Base-by-base conservation (phyloP, 208 protist species). In the Lotmaria passim region DNA sequence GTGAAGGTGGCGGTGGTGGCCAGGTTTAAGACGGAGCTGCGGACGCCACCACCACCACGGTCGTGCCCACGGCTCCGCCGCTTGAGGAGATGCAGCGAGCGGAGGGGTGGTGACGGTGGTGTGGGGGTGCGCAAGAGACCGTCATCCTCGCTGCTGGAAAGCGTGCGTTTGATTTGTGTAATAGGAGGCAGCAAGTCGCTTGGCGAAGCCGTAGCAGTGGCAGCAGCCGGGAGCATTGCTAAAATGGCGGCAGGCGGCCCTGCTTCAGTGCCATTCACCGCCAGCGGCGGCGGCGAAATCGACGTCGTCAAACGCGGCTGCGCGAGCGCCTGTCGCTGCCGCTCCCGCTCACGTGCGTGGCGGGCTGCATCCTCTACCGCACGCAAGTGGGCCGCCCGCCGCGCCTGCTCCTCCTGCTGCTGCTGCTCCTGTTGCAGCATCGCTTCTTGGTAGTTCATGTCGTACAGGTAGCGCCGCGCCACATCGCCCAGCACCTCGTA, bases 401-500 rank as follows among this genome's bases (percentile, higher is more conserved):
- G 65, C 47, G 41, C 48, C 69, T 26, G 55, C 33, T 73, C 69
- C 62, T 76, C 71, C 50, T 44, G 51, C n/a, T 60, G 46, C 41
- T 64, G 43, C 21, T 64, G 60, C 41, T 77, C 57, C 39, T 69
- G 63, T 33, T 53, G 21, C n/a, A 46, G 4, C n/a, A 78, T 24
- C 36, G 81, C 36, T 44, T 90, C 83, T 7, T 67, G 63, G 66
- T 93, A 94, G 59, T 72, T 90, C 57, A 94, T 69, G 60, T 96
- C 92, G 65, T 95, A 96, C 36, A 96, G 59, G 51, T 95, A 95
- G 15, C 92, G 89, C n/a, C 89, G 87, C 19, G 87, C 83, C 2
- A 91, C 87, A 43, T 96, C 87, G 19, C 85, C 83, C 14, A 96
- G 78, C 24, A 96, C 89, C 67, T 96, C 92, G 65, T 96, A 96